Conservation (phyloP, 805 yeast species). For the Pichia ethanolica region DNA sequence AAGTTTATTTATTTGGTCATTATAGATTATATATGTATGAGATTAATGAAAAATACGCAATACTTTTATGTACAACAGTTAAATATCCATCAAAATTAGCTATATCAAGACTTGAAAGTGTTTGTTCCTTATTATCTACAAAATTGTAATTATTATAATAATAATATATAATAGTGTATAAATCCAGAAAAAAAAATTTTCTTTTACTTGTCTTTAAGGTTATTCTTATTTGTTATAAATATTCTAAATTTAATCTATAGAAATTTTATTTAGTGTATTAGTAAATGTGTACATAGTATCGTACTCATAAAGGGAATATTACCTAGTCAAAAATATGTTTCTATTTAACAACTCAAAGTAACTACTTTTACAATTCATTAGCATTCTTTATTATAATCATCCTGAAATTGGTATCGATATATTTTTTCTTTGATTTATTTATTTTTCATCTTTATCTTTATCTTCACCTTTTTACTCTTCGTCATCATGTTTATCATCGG, state of each 20-base stretch:
- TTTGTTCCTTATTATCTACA: constrained; percentile 4
- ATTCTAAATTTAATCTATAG: background rate
- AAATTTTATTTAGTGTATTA: background rate
- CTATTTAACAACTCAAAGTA: too few relatives aligned
- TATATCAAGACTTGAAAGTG: constrained; percentile 18
- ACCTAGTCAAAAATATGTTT: background rate
- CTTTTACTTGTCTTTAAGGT: background rate
- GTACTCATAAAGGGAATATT: constrained; percentile 2
- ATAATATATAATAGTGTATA: too few relatives aligned
- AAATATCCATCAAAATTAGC: constrained; percentile 27
- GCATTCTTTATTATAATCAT: too few relatives aligned
- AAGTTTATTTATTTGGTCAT: constrained; percentile 20
- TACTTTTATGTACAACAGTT: constrained; percentile 23
- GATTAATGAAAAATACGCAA: constrained; percentile 17
- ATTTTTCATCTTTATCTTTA: too few relatives aligned
- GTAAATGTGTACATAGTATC: constrained; percentile 7
- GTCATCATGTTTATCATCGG: too few relatives aligned
- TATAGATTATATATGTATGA: constrained; percentile 18
- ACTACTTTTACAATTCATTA: too few relatives aligned
- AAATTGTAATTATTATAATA: background rate
- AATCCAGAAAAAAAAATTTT: background rate
- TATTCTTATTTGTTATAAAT: too few relatives aligned
- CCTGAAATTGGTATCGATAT: too few relatives aligned
- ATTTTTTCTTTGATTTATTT: too few relatives aligned
- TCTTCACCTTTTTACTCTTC: too few relatives aligned